These are phyloP conservation scores for Scheffersomyces illinoinensis DNA, from an alignment of 1,139 yeast genomes.

Conservation along the genomic window DNA sequence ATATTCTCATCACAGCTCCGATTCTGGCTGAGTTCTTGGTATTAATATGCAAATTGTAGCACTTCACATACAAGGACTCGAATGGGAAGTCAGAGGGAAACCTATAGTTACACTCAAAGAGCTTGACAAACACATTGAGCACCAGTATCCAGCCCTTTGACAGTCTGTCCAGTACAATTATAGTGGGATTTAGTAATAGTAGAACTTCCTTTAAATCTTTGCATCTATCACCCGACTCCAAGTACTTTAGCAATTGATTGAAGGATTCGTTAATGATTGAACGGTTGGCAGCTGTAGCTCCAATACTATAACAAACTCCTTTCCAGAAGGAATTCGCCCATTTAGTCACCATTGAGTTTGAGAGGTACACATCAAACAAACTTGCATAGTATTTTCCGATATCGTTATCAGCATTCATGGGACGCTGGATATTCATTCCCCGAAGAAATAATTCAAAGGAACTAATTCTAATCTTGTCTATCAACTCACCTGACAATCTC, in stretches of 20 bases:
- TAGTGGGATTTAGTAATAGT: constrained; percentile 18
- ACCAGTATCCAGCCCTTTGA: constrained; percentile 22
- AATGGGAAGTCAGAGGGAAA: constrained; percentile 37
- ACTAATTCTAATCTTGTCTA: constrained; percentile 29
- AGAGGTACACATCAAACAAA: background rate
- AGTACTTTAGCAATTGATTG: constrained; percentile 38
- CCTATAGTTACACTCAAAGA: constrained; percentile 38
- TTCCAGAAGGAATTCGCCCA: constrained; percentile 40
- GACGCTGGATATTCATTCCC: background rate
- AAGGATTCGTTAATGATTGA: constrained; percentile 47
- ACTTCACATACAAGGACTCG: constrained; percentile 46
- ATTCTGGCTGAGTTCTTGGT: constrained; percentile 38
- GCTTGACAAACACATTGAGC: constrained; percentile 33
- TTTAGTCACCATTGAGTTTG: background rate
- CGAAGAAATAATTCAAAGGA: constrained; percentile 23
- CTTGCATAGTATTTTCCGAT: background rate
- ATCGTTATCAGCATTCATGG: constrained; percentile 10
- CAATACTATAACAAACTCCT: constrained; percentile 59
- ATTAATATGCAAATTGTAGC: constrained; percentile 58
- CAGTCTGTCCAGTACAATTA: constrained; percentile 14
- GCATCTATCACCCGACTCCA: constrained; percentile 13
- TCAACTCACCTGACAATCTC: constrained; percentile 54
- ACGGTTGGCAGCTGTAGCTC: constrained; percentile 59
- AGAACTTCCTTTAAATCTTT: constrained; percentile 7
- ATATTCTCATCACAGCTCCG: constrained; percentile 33